These are phyloP conservation scores for Apiospora phragmitis DNA, from an alignment of 2,329 filamentous ascomycete genomes.

Conservation along the genomic window DNA sequence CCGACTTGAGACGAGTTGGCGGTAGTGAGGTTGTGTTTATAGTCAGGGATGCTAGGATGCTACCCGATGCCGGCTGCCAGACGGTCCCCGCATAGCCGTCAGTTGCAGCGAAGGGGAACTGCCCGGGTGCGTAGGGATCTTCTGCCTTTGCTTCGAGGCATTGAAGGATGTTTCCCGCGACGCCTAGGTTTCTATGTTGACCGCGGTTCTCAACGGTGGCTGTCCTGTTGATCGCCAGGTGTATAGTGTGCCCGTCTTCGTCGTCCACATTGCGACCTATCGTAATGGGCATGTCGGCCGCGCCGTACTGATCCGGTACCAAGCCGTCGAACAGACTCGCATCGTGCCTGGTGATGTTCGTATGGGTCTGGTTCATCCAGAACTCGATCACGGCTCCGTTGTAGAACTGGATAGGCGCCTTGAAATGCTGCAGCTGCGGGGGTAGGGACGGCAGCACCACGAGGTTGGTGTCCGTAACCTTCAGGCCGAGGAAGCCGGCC, in stretches of 20 bases:
- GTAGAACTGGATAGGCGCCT: conserved; percentile 6
- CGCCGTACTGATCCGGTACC: conserved; percentile 3
- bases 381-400: conserved; percentile 10
- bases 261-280: not conserved
- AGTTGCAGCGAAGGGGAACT: not conserved
- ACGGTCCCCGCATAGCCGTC: not conserved
- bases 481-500: not conserved
- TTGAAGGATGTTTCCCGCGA: not conserved
- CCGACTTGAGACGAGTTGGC: not conserved
- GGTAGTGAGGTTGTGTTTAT: not conserved
- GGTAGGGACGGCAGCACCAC: not conserved
- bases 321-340: not conserved
- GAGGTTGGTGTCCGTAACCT: conserved; percentile 9
- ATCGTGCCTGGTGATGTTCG: not conserved
- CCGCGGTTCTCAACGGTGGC: not conserved
- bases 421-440: conserved; percentile 8
- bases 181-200: not conserved
- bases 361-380: conserved; percentile 9
- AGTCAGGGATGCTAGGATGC: not conserved
- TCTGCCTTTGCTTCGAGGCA: not conserved
- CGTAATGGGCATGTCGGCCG: not conserved
- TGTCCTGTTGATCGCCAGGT: not conserved
- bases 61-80: not conserved
- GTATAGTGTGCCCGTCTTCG: not conserved
- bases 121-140: not conserved